Evolutionary conservation across 495 filamentous ascomycete species (phyloP).

Genomic region (Filosporella fistucella): DNA sequence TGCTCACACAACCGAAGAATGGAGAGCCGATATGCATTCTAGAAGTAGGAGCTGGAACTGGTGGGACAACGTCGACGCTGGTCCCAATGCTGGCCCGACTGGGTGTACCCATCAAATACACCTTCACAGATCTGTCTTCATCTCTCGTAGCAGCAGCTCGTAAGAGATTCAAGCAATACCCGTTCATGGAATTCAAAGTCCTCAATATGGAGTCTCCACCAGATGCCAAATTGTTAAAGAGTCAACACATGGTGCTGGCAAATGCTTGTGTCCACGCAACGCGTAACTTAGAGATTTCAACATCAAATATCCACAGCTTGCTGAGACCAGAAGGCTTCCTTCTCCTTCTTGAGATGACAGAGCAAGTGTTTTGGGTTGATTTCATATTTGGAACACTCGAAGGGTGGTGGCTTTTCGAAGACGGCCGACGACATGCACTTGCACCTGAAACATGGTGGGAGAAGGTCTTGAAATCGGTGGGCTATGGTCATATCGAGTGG

Average conservation of each 20-base stretch:
- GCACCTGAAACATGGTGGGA: slow-evolving; percentile 32
- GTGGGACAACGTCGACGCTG: slow-evolving; percentile 30
- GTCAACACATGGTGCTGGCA: slow-evolving; percentile 48
- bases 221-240: slow-evolving; percentile 31
- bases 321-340: slow-evolving; percentile 17
- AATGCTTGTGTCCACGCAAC: slow-evolving; percentile 49
- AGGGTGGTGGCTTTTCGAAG: slow-evolving; percentile 46
- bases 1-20: slow-evolving; percentile 1
- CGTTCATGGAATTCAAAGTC: slow-evolving; percentile 22
- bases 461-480: slow-evolving; percentile 29
- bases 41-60: slow-evolving; percentile 43
- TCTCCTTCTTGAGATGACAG: slow-evolving; percentile 21
- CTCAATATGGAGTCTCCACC: slow-evolving; percentile 44
- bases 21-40: slow-evolving; percentile 32
- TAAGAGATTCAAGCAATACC: slow-evolving; percentile 34
- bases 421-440: slow-evolving; percentile 42
- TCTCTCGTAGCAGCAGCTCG: slow-evolving; percentile 42
- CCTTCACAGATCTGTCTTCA: slow-evolving; percentile 47
- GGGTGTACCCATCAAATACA: slow-evolving; percentile 35
- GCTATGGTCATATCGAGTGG: slow-evolving; percentile 43
- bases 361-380: slow-evolving; percentile 28
- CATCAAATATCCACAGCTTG: slow-evolving; percentile 33
- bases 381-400: slow-evolving; percentile 38
- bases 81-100: slow-evolving; percentile 7
- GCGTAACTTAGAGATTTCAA: slow-evolving; percentile 41